phyloP scores from a whole-genome alignment of 208 protist genomes.

The Leishmania gerbilli region DNA sequence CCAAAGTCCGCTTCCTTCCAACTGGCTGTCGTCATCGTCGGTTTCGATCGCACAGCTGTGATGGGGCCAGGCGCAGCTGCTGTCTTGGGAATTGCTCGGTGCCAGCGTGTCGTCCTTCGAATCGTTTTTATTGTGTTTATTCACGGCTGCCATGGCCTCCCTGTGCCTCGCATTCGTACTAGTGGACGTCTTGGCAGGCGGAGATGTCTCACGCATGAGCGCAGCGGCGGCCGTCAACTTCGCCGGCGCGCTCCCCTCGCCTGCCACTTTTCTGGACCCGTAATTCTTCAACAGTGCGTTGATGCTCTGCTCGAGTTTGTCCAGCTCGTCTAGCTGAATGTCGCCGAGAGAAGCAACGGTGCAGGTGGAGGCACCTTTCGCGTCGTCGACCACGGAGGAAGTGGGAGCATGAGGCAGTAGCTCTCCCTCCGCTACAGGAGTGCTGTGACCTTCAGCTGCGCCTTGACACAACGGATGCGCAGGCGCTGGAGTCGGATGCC shows the following conservation, averaged over 20 bases:
- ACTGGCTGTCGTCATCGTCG: not conserved
- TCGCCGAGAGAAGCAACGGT: not conserved
- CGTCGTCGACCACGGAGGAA: not conserved
- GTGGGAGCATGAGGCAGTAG: not conserved
- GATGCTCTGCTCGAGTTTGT: conserved; percentile 29
- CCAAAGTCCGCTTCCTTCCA: not conserved
- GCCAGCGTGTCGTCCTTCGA: not conserved
- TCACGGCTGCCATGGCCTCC: not conserved
- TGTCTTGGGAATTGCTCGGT: not conserved
- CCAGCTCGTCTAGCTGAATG: conserved; percentile 16
- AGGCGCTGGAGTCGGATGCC: not conserved
- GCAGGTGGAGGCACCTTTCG: not conserved
- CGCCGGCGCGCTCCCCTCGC: not conserved
- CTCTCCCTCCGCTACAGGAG: not conserved
- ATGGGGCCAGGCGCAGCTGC: no score
- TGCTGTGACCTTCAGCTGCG: not conserved
- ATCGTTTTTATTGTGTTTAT: not conserved
- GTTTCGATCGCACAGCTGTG: not conserved
- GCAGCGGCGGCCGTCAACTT: conserved; percentile 11
- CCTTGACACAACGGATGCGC: not conserved
- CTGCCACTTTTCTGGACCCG: not conserved
- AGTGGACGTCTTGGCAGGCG: not conserved
- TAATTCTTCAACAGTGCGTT: conserved; percentile 22
- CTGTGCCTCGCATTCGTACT: not conserved
- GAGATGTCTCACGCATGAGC: conserved; percentile 1